phyloP scores from a whole-genome alignment of 768 basidiomycete species.

The Leccinum incarnatum region DNA sequence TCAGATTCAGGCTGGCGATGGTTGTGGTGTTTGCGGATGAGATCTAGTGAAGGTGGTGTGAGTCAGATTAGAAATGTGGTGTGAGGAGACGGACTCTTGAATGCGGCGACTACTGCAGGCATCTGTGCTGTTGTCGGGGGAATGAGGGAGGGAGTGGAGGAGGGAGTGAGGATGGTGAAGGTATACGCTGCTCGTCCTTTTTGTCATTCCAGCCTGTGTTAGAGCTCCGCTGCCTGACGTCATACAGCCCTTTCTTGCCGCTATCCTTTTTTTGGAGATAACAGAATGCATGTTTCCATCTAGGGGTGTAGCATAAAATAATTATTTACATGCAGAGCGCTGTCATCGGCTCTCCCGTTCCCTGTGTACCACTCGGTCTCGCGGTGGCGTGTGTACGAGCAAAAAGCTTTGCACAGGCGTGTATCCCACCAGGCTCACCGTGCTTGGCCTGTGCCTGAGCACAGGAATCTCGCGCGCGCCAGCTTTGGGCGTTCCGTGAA shows the following conservation, averaged over 20 bases:
- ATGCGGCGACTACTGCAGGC: slow-evolving; percentile 80
- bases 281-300: background rate
- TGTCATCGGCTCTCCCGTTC: slow-evolving; percentile 19
- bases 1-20: slow-evolving; percentile 42
- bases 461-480: slow-evolving; percentile 43
- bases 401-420: slow-evolving; percentile 77
- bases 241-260: slow-evolving; percentile 16
- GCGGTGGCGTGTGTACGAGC: slow-evolving; percentile 63
- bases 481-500: slow-evolving; percentile 47
- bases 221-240: slow-evolving; percentile 36
- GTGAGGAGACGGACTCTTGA: slow-evolving; percentile 64
- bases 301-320: background rate
- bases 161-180: slow-evolving; percentile 1
- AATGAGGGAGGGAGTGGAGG: background rate
- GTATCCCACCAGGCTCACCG: slow-evolving; percentile 61
- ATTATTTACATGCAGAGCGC: background rate
- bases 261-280: slow-evolving; percentile 11
- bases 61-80: slow-evolving; percentile 14
- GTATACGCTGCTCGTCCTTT: slow-evolving; percentile 25
- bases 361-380: slow-evolving; percentile 40
- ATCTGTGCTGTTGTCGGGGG: slow-evolving; percentile 34
- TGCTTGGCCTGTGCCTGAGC: slow-evolving; percentile 52
- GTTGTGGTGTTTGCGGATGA: slow-evolving; percentile 76
- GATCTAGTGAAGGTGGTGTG: slow-evolving; percentile 45
- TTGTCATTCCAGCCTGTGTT: slow-evolving; percentile 28